Evolutionary conservation across 1,139 yeast species (phyloP).

Genomic region (Tardiomyces depauwii): DNA sequence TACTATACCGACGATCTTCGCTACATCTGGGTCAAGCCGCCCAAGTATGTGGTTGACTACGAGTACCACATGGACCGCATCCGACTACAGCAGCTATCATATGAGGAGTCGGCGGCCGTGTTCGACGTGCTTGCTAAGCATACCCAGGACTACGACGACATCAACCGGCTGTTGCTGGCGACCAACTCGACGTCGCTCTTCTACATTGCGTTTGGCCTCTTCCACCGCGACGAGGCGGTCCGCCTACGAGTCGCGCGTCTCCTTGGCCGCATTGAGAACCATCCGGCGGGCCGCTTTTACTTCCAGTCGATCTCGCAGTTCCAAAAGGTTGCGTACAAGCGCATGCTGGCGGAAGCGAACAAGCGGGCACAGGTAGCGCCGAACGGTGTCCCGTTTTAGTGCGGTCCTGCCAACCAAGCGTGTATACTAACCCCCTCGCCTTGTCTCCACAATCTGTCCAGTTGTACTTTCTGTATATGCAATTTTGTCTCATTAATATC

Average conservation of each 20-base stretch:
- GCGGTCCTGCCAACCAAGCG: background rate
- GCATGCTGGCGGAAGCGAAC: background rate
- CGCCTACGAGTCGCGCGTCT: conserved; percentile 20
- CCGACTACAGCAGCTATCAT: conserved; percentile 15
- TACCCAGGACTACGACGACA: conserved; percentile 21
- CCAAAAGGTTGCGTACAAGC: conserved; percentile 5
- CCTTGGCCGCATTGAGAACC: conserved; percentile 21
- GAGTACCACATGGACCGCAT: conserved; percentile 24
- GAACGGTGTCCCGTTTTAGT: background rate
- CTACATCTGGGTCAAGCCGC: conserved; percentile 13
- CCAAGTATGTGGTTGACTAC: conserved; percentile 21
- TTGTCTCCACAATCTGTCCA: too few relatives aligned
- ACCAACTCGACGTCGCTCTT: conserved; percentile 13
- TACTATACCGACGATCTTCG: conserved; percentile 17
- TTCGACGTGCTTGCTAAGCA: conserved; percentile 17
- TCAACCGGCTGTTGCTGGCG: conserved; percentile 22
- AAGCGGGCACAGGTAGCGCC: background rate
- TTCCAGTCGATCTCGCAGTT: conserved; percentile 6
- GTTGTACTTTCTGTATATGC: too few relatives aligned
- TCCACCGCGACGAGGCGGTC: conserved; percentile 22
- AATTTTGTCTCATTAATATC: too few relatives aligned
- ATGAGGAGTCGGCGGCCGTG: conserved; percentile 21
- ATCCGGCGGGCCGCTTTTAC: conserved; percentile 21
- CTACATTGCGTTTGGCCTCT: conserved; percentile 24
- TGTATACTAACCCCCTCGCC: background rate